Base-by-base conservation (phyloP, 352 stramenopile species). In the Phytophthora aleatoria region DNA sequence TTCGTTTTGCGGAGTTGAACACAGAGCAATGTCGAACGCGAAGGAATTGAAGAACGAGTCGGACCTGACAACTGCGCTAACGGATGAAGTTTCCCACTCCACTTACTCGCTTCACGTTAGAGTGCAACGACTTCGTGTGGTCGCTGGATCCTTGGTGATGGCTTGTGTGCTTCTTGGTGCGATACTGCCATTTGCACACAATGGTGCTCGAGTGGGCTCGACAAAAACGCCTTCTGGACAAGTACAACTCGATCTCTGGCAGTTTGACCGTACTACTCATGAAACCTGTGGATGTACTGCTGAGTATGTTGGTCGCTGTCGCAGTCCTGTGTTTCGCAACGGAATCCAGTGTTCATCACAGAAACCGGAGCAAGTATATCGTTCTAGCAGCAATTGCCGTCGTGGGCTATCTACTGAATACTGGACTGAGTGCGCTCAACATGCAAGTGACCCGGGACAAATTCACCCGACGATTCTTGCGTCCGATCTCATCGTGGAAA, bases 241-340 rank as follows among this genome's bases (percentile, higher is more conserved):
- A 45, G 16, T 55, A 55, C 49, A 55, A 55, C 33, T 55, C 49
- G 16, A 55, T 55, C 13, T 55, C 49, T 36, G 49, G 49, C 8
- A 26, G 49, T 35, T 43, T 49, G 27, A 57, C 36, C 5, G 50
- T 48, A 20, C 16, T 20, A 20, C 16, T 20, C 16, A 20, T 50
- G 28, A 59, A 59, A 15, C 28, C 39, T 10, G 13, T 59, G 39
- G 41, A 50, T 36, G 13, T 59, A 16, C 35, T 59, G 9, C 28
- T 59, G 1, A 38, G 41, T 28, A 50, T 51, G 52, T 3, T 59
- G 8, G 39, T 50, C 7, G 16, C 39, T 20, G 48, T 54, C 9
- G 42, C 15, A 3, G 39, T 20, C 28, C 28, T 59, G 15, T 59
- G 39, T 38, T 10, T 59, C 11, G 52, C 41, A 13, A 50, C 52